phyloP scores from a whole-genome alignment of 768 basidiomycete genomes.

The Tephrocybe rancida region DNA sequence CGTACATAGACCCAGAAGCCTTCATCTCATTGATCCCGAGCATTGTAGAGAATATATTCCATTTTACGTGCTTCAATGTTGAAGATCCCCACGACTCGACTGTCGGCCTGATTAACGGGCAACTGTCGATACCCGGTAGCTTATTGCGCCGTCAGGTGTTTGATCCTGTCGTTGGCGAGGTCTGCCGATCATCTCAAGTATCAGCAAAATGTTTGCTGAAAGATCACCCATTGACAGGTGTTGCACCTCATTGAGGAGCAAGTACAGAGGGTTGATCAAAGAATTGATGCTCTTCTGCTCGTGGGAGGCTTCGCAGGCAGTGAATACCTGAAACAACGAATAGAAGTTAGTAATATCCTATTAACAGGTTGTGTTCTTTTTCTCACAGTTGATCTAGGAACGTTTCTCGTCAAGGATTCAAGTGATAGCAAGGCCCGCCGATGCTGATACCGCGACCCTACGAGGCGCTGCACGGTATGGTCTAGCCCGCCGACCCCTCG shows the following conservation, averaged over 20 bases:
- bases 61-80: conserved; percentile 90
- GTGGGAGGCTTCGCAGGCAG: conserved; percentile 91
- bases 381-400: conserved; percentile 41
- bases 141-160: conserved; percentile 85
- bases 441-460: conserved; percentile 87
- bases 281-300: conserved; percentile 81
- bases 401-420: conserved; percentile 66
- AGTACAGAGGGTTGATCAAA: conserved; percentile 63
- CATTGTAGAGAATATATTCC: conserved; percentile 73
- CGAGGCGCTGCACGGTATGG: conserved; percentile 91
- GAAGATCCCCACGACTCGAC: conserved; percentile 80
- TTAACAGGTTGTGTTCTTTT: conserved; percentile 13
- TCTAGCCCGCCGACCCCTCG: conserved; percentile 70
- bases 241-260: conserved; percentile 81
- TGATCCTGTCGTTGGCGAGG: conserved; percentile 84
- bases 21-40: neutral
- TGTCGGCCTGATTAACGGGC: conserved; percentile 81
- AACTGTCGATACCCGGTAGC: conserved; percentile 81
- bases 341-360: conserved; percentile 54
- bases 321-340: conserved; percentile 80
- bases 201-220: conserved; percentile 2
- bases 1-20: conserved; percentile 18
- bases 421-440: conserved; percentile 81
- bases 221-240: conserved; percentile 47
- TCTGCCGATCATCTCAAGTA: conserved; percentile 31